phyloP scores from a whole-genome alignment of 1,139 yeast species.

The Yamadazyma membranifaciens region DNA sequence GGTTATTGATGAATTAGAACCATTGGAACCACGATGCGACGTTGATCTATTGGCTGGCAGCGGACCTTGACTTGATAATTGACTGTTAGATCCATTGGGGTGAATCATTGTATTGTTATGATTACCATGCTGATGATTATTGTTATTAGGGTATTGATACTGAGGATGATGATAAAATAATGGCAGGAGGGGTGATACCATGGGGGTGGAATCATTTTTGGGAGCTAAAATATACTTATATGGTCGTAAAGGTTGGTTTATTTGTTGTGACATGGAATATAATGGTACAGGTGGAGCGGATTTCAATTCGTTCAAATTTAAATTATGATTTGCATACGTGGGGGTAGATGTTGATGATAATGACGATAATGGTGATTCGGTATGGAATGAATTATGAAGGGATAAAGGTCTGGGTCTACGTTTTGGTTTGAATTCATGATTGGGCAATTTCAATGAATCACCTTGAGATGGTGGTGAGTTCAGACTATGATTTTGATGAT shows the following conservation, averaged over 20 bases:
- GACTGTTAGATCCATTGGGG: neutral
- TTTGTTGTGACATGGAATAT: conserved; percentile 15
- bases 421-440: conserved; percentile 36
- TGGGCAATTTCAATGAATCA: conserved; percentile 23
- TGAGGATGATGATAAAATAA: conserved; percentile 31
- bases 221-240: conserved; percentile 1
- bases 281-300: conserved; percentile 18
- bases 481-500: conserved; percentile 8
- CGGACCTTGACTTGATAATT: neutral
- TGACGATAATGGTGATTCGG: conserved; percentile 15
- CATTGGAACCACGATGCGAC: neutral
- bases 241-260: conserved; percentile 10
- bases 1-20: conserved; percentile 3
- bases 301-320: conserved; percentile 10
- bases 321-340: conserved; percentile 3
- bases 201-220: conserved; percentile 20
- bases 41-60: neutral
- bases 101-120: conserved; percentile 1
- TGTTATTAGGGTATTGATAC: neutral
- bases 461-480: neutral
- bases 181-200: conserved; percentile 43
- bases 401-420: conserved; percentile 44
- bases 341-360: conserved; percentile 17
- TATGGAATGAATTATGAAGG: conserved; percentile 31
- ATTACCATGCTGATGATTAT: neutral